Percentiles rank a stretch among this genome's conserved stretches.
Evolutionary conservation across 2,329 filamentous ascomycete genomes (phyloP).

Genomic region (Fusarium sp.): DNA sequence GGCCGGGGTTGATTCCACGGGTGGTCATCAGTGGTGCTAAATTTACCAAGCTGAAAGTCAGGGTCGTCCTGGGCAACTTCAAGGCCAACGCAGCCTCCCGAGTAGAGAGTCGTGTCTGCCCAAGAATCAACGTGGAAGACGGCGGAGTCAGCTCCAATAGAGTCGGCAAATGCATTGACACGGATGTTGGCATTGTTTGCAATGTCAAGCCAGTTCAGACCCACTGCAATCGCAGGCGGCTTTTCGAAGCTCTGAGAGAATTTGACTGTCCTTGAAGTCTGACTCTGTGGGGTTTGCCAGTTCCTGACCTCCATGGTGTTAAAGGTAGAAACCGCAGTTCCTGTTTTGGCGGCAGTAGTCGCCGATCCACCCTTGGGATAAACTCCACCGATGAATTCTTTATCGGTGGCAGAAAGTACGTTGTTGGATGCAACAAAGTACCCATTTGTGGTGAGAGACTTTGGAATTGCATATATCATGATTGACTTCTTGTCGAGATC

Average conservation of each 20-base stretch:
- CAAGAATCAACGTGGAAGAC: not conserved
- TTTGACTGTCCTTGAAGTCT: no score
- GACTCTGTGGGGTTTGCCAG: no score
- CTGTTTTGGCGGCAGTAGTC: not conserved
- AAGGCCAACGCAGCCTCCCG: not conserved
- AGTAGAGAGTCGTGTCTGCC: not conserved
- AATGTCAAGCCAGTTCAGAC: no score
- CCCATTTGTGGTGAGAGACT: not conserved
- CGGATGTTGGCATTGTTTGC: not conserved
- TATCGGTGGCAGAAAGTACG: fast-evolving
- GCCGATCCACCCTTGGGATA: not conserved
- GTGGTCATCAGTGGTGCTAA: not conserved
- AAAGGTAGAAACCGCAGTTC: not conserved
- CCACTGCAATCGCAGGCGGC: not conserved
- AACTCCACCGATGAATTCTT: not conserved
- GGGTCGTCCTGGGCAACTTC: not conserved
- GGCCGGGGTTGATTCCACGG: not conserved
- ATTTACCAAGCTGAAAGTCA: not conserved
- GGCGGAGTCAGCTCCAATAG: not conserved
- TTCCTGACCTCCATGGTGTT: not conserved
- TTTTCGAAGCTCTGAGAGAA: not conserved
- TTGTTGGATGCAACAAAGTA: not conserved
- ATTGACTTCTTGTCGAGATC: not conserved
- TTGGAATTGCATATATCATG: not conserved
- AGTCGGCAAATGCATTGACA: not conserved